A percentile compares a stretch with the other conserved stretches of the same genome.
These are phyloP conservation scores for Diaporthe capsici DNA, from an alignment of 2,329 filamentous ascomycete species.

Conservation along the genomic window DNA sequence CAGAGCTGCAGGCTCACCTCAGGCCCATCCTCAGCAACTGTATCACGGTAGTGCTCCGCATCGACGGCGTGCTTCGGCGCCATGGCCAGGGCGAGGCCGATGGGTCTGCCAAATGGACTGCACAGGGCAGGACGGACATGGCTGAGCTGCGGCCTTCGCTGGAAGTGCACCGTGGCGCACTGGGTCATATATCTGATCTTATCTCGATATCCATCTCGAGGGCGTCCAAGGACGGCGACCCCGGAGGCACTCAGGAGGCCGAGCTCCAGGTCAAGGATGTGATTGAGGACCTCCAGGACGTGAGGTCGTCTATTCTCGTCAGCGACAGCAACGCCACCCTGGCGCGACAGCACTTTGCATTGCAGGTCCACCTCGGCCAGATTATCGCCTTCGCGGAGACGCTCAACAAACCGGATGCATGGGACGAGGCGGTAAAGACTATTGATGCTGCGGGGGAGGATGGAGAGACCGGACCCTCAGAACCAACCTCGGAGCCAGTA, in stretches of 20 bases:
- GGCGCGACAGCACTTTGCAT: constrained; percentile 40
- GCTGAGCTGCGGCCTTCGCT: constrained; percentile 42
- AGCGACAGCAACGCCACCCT: constrained; percentile 41
- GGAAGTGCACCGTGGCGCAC: constrained; percentile 42
- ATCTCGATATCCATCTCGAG: constrained; percentile 40
- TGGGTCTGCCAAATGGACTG: constrained; percentile 40
- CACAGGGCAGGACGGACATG: constrained; percentile 41
- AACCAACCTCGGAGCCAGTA: constrained; percentile 12
- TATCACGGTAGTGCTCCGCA: constrained; percentile 39
- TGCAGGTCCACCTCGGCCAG: constrained; percentile 41
- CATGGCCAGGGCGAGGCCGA: constrained; percentile 32
- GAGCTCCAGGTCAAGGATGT: constrained; percentile 36
- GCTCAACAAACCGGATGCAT: constrained; percentile 25
- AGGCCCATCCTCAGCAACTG: constrained; percentile 44
- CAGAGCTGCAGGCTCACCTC: constrained; percentile 43
- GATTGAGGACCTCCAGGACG: constrained; percentile 34
- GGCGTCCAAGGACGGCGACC: constrained; percentile 29
- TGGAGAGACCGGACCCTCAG: background rate
- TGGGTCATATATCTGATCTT: constrained; percentile 42
- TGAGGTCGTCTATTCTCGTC: constrained; percentile 38
- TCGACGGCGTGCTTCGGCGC: constrained; percentile 41
- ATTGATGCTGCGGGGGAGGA: constrained; percentile 23
- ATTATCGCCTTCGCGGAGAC: constrained; percentile 37
- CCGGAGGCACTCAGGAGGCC: constrained; percentile 9
- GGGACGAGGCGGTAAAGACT: constrained; percentile 38